These are phyloP conservation scores for Lanmaoa pseudosensibilis DNA, from an alignment of 768 basidiomycete genomes.

Conservation along the genomic window DNA sequence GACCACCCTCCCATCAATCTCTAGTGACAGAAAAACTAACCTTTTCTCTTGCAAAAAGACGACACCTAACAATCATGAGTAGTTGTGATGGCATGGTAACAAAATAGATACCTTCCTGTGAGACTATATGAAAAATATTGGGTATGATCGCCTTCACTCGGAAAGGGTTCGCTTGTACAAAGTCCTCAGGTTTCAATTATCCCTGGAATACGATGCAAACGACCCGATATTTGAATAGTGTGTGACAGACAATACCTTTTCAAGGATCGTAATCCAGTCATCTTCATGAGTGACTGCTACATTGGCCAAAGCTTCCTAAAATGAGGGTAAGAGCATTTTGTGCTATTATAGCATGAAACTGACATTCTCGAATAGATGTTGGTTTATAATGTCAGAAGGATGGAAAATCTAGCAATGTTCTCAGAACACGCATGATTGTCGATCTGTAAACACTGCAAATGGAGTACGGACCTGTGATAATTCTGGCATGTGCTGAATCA, in stretches of 20 bases:
- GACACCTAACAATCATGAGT: not conserved
- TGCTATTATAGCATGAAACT: not conserved
- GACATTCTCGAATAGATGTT: not conserved
- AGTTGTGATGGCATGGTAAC: not conserved
- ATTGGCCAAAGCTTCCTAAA: not conserved
- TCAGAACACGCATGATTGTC: not conserved
- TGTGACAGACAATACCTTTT: not conserved
- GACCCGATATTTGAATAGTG: not conserved
- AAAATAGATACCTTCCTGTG: not conserved
- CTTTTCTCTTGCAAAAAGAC: too few species aligned
- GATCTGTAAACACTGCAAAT: not conserved
- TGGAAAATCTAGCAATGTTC: constrained; percentile 6
- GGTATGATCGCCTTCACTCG: not conserved
- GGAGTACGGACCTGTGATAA: not conserved
- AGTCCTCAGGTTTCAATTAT: not conserved
- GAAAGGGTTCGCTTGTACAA: not conserved
- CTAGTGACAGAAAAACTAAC: too few species aligned
- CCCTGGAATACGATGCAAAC: not conserved
- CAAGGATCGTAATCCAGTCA: constrained; percentile 2
- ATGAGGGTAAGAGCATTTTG: not conserved
- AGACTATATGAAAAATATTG: not conserved
- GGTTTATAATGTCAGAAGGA: constrained; percentile 15
- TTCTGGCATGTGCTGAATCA: not conserved
- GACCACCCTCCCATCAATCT: not conserved
- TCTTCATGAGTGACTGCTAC: constrained; percentile 8